Evolutionary conservation across 1,139 yeast species (phyloP).

Genomic region (Trichomonascaceae sp.): DNA sequence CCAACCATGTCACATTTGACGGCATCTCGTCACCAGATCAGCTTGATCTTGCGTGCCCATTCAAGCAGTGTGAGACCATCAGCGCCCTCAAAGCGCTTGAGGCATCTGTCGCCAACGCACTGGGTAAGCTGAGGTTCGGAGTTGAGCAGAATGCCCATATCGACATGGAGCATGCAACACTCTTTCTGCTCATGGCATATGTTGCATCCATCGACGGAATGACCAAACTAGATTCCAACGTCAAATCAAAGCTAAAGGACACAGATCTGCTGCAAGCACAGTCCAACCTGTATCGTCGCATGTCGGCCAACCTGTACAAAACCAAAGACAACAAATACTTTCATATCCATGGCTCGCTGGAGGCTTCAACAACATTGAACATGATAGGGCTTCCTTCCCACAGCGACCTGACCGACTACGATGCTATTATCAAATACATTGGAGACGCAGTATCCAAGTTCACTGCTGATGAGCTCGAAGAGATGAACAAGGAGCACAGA

Average conservation of each 20-base stretch:
- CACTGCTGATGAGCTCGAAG: slow-evolving; percentile 37
- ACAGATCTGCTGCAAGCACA: slow-evolving; percentile 25
- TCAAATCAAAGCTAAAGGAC: slow-evolving; percentile 15
- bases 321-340: slow-evolving; percentile 25
- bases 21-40: slow-evolving; percentile 2
- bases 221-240: slow-evolving; percentile 20
- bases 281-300: slow-evolving; percentile 22
- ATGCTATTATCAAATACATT: slow-evolving; percentile 18
- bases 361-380: slow-evolving; percentile 23
- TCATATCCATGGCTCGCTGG: slow-evolving; percentile 27
- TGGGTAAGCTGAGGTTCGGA: slow-evolving; percentile 19
- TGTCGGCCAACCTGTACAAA: slow-evolving; percentile 26
- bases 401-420: slow-evolving; percentile 18
- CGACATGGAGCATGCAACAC: slow-evolving; percentile 23
- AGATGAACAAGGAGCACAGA: slow-evolving; percentile 38
- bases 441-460: slow-evolving; percentile 28
- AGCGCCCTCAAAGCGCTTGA: slow-evolving; percentile 24
- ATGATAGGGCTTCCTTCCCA: slow-evolving; percentile 27
- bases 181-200: slow-evolving; percentile 23
- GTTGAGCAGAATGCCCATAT: slow-evolving; percentile 11
- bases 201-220: slow-evolving; percentile 23
- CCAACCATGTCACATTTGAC: slow-evolving; percentile 13
- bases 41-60: slow-evolving; percentile 21
- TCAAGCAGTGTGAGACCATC: slow-evolving; percentile 24
- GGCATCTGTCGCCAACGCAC: slow-evolving; percentile 19